Conservation (phyloP, 805 yeast genomes). For the Candida suzukii region DNA sequence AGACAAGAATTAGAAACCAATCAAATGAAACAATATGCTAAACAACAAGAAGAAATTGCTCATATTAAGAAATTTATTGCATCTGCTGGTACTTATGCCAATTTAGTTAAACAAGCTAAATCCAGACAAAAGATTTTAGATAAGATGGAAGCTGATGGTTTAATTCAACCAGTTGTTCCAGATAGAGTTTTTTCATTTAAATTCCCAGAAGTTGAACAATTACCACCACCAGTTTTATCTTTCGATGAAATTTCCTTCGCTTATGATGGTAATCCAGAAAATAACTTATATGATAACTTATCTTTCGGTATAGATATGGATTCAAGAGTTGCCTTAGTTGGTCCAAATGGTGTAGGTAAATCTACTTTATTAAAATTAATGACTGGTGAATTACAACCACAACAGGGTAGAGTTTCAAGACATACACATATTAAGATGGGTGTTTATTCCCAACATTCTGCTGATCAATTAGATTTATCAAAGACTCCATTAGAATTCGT, state of each 20-base stretch:
- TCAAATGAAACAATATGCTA: constrained; percentile 94
- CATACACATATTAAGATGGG: constrained; percentile 98
- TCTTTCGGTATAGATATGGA: constrained; percentile 99
- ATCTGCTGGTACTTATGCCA: constrained; percentile 99
- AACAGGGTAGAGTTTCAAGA: constrained; percentile 91
- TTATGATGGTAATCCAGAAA: constrained; percentile 75
- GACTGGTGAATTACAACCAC: constrained; percentile 91
- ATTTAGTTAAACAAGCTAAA: constrained; percentile 96
- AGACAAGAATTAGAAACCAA: constrained; percentile 90
- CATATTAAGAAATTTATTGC: constrained; percentile 99
- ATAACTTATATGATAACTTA: constrained; percentile 82
- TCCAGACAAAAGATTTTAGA: constrained; percentile 98
- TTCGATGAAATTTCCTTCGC: constrained; percentile 93
- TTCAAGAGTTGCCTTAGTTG: constrained; percentile 94
- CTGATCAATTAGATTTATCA: constrained; percentile 94
- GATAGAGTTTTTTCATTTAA: constrained; percentile 92
- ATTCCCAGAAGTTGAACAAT: constrained; percentile 92
- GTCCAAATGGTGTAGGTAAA: constrained; percentile 99
- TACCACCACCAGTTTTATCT: constrained; percentile 97
- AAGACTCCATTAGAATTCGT: constrained; percentile 95
- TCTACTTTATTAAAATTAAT: constrained; percentile 91
- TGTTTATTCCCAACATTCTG: constrained; percentile 98
- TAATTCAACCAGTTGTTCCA: constrained; percentile 83
- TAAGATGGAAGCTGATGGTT: constrained; percentile 99
- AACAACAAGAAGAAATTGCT: constrained; percentile 97